These are phyloP conservation scores for Suillus subaureus DNA, from an alignment of 768 basidiomycete species.

Conservation along the genomic window DNA sequence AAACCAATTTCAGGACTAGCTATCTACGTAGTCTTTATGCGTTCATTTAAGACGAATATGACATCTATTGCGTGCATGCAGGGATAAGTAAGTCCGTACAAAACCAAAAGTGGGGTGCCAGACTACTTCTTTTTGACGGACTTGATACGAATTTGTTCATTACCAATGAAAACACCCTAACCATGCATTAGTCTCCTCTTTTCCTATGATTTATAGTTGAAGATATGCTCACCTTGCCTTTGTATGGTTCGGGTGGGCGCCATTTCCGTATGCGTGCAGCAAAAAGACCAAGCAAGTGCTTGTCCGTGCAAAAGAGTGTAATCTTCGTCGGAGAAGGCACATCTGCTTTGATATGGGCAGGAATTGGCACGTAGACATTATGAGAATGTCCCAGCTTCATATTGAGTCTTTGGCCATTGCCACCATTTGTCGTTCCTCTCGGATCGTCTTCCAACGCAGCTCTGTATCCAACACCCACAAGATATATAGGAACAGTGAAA, in stretches of 20 bases:
- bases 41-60: slow-evolving; percentile 4
- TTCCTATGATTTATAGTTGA: no score
- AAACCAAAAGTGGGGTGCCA: neutral
- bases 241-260: slow-evolving; percentile 94
- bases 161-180: slow-evolving; percentile 93
- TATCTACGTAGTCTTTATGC: neutral
- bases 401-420: slow-evolving; percentile 70
- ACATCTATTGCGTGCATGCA: slow-evolving; percentile 6
- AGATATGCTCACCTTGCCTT: slow-evolving; percentile 79
- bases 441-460: slow-evolving; percentile 84
- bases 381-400: slow-evolving; percentile 96
- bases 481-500: slow-evolving; percentile 78
- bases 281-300: slow-evolving; percentile 85
- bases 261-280: slow-evolving; percentile 83
- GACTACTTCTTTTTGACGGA: slow-evolving; percentile 93
- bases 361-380: slow-evolving; percentile 80
- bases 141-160: slow-evolving; percentile 89
- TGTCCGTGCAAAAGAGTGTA: slow-evolving; percentile 79
- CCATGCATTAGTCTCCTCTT: neutral
- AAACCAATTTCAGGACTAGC: neutral
- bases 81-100: neutral
- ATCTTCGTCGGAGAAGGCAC: slow-evolving; percentile 87
- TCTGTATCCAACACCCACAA: slow-evolving; percentile 96
- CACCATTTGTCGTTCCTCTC: slow-evolving; percentile 55
- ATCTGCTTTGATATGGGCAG: slow-evolving; percentile 76